A percentile compares a stretch with the other conserved stretches of the same genome.
These are phyloP conservation scores for Cladophialophora exuberans DNA, from an alignment of 2,329 filamentous ascomycete species.

Conservation along the genomic window DNA sequence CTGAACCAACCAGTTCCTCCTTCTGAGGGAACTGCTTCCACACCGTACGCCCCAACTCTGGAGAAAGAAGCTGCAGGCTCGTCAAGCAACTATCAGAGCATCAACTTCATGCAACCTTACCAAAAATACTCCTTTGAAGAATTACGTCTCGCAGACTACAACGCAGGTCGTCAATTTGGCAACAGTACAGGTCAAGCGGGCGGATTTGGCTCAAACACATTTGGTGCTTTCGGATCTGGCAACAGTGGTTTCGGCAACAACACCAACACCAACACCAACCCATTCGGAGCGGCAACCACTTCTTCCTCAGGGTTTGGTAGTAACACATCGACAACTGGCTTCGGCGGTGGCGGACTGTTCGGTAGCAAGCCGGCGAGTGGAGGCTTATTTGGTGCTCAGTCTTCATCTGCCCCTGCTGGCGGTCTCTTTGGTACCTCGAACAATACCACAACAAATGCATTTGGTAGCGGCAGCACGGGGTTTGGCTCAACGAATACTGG, in stretches of 20 bases:
- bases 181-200: conserved; percentile 79
- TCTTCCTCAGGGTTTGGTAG: conserved; percentile 43
- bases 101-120: conserved; percentile 53
- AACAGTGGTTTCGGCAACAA: conserved; percentile 33
- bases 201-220: conserved; percentile 71
- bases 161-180: conserved; percentile 80
- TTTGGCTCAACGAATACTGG: conserved; percentile 50
- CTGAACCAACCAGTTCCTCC: conserved; percentile 43
- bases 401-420: conserved; percentile 39
- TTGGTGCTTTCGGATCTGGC: conserved; percentile 46
- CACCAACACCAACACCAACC: conserved; percentile 24
- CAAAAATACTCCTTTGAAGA: conserved; percentile 90
- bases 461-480: conserved; percentile 40
- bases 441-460: conserved; percentile 38
- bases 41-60: conserved; percentile 48
- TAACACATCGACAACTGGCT: conserved; percentile 36
- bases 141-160: conserved; percentile 81
- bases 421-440: conserved; percentile 47
- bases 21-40: conserved; percentile 50
- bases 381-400: conserved; percentile 33
- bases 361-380: conserved; percentile 36
- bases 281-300: conserved; percentile 43
- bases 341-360: conserved; percentile 55
- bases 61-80: conserved; percentile 49
- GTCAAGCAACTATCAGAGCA: conserved; percentile 52